Evolutionary conservation across 2,329 filamentous ascomycete species (phyloP).

Genomic region (Penicillium sp.): DNA sequence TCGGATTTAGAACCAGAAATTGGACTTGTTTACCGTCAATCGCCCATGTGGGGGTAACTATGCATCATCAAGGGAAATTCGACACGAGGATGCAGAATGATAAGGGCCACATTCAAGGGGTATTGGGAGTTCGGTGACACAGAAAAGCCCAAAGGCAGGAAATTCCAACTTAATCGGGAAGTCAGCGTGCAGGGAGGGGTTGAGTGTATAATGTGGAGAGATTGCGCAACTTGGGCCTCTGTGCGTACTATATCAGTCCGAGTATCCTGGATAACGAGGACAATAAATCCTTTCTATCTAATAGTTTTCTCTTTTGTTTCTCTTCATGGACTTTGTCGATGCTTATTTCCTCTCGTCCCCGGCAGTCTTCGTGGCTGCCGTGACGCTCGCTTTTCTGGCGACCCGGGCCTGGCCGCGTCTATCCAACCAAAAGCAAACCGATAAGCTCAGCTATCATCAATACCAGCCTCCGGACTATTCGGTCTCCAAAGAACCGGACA

Average conservation of each 20-base stretch:
- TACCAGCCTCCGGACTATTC: neutral
- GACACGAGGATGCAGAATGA: neutral
- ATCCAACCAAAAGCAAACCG: neutral
- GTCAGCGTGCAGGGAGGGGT: constrained; percentile 5
- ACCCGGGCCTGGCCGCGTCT: constrained; percentile 10
- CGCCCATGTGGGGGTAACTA: neutral
- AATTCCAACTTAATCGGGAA: constrained; percentile 25
- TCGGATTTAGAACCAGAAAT: neutral
- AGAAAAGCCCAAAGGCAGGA: constrained; percentile 12
- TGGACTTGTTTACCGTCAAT: neutral
- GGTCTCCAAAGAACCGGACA: constrained; percentile 40
- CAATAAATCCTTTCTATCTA: neutral
- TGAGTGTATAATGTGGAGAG: constrained; percentile 17
- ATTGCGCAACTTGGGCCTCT: constrained; percentile 9
- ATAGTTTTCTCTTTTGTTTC: neutral
- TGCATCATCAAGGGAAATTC: neutral
- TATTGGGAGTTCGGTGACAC: neutral
- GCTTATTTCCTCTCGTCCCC: constrained; percentile 8
- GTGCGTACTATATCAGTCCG: constrained; percentile 15
- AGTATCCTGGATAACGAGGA: neutral
- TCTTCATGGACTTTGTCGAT: constrained; percentile 16
- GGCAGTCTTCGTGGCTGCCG: constrained; percentile 10
- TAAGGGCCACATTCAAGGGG: neutral
- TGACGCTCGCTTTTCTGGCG: constrained; percentile 12
- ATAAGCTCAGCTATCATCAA: neutral